Percentiles rank a stretch among this genome's conserved stretches.
phyloP scores from a whole-genome alignment of 805 yeast genomes.

The Cyberlindnera bimundalis region DNA sequence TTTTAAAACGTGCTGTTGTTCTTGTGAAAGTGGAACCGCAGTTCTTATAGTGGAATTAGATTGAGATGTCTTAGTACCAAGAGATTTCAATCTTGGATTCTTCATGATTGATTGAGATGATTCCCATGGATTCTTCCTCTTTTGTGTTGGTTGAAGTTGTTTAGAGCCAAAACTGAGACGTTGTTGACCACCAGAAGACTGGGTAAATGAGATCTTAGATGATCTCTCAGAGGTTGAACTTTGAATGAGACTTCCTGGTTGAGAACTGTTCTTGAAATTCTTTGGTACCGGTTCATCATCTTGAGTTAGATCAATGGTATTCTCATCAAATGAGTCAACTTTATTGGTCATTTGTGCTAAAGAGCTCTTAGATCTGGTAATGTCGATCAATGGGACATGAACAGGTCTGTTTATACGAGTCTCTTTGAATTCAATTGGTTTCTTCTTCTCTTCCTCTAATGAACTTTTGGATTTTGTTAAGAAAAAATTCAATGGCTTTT shows the following conservation, averaged over 20 bases:
- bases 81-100: constrained; percentile 13
- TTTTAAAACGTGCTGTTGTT: constrained; percentile 51
- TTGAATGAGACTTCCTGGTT: constrained; percentile 8
- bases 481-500: constrained; percentile 13
- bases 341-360: constrained; percentile 4
- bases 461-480: constrained; percentile 8
- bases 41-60: background rate
- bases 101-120: constrained; percentile 5
- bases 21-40: constrained; percentile 33
- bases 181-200: constrained; percentile 4
- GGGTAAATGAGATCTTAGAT: background rate
- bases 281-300: constrained; percentile 6
- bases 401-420: constrained; percentile 5
- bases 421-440: constrained; percentile 9
- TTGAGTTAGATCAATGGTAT: constrained; percentile 6
- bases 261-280: constrained; percentile 13
- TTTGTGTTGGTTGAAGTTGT: constrained; percentile 2
- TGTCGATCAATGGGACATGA: background rate
- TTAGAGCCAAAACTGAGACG: constrained; percentile 7
- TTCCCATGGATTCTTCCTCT: constrained; percentile 17
- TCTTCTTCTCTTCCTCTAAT: constrained; percentile 10
- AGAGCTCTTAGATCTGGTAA: constrained; percentile 5
- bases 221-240: background rate
- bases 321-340: constrained; percentile 4
- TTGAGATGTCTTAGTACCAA: background rate